These are phyloP conservation scores for Ascochyta lentis DNA, from an alignment of 2,329 filamentous ascomycete genomes.

Conservation along the genomic window DNA sequence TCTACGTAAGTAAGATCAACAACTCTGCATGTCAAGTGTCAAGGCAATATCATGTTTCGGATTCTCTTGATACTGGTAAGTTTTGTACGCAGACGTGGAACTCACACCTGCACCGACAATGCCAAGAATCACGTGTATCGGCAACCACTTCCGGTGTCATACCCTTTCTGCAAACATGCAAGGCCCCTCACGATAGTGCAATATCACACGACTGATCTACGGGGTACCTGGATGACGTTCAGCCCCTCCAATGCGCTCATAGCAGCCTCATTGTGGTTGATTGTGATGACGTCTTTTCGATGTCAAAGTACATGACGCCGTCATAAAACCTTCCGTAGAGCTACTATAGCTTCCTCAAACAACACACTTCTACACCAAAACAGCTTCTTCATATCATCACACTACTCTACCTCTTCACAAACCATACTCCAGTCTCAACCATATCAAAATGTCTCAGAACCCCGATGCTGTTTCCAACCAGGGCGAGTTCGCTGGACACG, in stretches of 20 bases:
- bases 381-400: not conserved
- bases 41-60: not conserved
- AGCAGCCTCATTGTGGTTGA: not conserved
- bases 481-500: constrained; percentile 62
- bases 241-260: constrained; percentile 6
- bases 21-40: not conserved
- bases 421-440: not conserved
- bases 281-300: constrained; percentile 10
- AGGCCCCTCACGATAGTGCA: not conserved
- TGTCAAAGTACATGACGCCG: constrained; percentile 15
- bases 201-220: constrained; percentile 1
- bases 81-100: not conserved
- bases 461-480: constrained; percentile 59
- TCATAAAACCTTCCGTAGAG: constrained; percentile 5
- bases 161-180: not conserved
- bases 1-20: not conserved
- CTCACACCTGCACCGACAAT: not conserved
- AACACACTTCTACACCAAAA: not conserved
- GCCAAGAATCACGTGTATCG: not conserved
- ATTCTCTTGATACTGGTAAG: not conserved
- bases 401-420: not conserved
- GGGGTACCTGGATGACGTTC: constrained; percentile 4
- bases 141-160: not conserved
- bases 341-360: not conserved
- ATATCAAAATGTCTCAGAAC: constrained; percentile 55